Evolutionary conservation across 2,329 filamentous ascomycete genomes (phyloP), one percentile per base, ranked within the genome.

Genomic region (Aspergillus versicolor): DNA sequence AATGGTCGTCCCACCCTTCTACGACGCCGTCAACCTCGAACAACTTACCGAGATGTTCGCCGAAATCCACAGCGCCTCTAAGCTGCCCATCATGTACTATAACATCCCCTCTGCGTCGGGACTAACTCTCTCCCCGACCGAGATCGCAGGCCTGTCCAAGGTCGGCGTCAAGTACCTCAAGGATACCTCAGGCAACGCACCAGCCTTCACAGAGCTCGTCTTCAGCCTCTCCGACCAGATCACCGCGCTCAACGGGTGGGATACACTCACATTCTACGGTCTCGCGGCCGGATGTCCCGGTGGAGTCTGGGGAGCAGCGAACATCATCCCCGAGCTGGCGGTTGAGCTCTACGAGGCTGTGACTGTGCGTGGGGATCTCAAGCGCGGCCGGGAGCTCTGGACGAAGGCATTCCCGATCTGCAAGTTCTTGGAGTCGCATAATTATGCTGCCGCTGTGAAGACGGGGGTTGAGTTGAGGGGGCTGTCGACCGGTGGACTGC

Each of bases 231-330:
- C 67, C 2, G 69, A 75, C 52, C 63, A 72, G 24, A 77, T 82
- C 58, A 81, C 77, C 1, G 72, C 77, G 0, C 81, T 82, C 64
- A 82, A 82, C 55, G 80, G 80, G 1, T 82, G 80, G 80, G 80
- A 82, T 57, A 82, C 79, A 0, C 67, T 82, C 15, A 82, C 80
- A 0, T 82, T 82, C 63, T 82, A 82, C 59, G 79, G 80, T 9
- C 67, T 82, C 9, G 77, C 76, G 0, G 79, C 79, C 1, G 80
- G 80, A 0, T 77, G 78, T 8, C 78, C 78, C 45, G 80, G 80
- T 3, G 77, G 75, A 3, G 76, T 82, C 1, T 82, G 80, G 80
- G 80, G 80, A 1, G 78, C 80, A 0, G 76, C 79, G 2, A 82
- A 82, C 56, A 69, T 82, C 15, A 77, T 82, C 9, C 80, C 80